phyloP scores from a whole-genome alignment of 371 early-diverging fungal genomes.

The Lichtheimia corymbifera region DNA sequence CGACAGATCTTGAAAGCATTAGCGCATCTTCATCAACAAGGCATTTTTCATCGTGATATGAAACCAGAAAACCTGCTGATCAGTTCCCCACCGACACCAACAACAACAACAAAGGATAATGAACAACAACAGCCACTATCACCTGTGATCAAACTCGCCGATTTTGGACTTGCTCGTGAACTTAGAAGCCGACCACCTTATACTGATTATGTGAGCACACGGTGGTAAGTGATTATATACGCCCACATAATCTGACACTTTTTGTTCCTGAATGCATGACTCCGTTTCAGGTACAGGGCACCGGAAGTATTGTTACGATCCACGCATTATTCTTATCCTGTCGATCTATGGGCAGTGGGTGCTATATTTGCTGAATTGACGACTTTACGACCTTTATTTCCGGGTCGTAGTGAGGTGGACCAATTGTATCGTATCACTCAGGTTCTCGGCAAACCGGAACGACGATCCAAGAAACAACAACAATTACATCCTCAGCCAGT shows the following conservation, averaged over 20 bases:
- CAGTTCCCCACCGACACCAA: conserved; percentile 10
- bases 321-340: conserved; percentile 85
- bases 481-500: conserved; percentile 6
- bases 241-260: not conserved
- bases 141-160: conserved; percentile 83
- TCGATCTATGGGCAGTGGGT: conserved; percentile 99
- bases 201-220: conserved; percentile 93
- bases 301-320: conserved; percentile 94
- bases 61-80: conserved; percentile 88
- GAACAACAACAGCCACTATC: conserved; percentile 1
- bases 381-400: conserved; percentile 86
- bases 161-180: conserved; percentile 92
- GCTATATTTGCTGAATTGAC: conserved; percentile 90
- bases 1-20: conserved; percentile 83
- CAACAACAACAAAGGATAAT: conserved; percentile 14
- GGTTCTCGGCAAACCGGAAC: conserved; percentile 57
- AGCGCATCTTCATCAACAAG: conserved; percentile 85
- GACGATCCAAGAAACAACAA: conserved; percentile 5
- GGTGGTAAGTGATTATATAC: conserved; percentile 67
- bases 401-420: conserved; percentile 90
- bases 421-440: conserved; percentile 78
- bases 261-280: not conserved
- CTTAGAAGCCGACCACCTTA: conserved; percentile 79
- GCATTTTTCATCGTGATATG: conserved; percentile 93
- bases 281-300: conserved; percentile 85